Base-by-base conservation (phyloP, 768 basidiomycete species). In the Rhizopogon vinicolor region DNA sequence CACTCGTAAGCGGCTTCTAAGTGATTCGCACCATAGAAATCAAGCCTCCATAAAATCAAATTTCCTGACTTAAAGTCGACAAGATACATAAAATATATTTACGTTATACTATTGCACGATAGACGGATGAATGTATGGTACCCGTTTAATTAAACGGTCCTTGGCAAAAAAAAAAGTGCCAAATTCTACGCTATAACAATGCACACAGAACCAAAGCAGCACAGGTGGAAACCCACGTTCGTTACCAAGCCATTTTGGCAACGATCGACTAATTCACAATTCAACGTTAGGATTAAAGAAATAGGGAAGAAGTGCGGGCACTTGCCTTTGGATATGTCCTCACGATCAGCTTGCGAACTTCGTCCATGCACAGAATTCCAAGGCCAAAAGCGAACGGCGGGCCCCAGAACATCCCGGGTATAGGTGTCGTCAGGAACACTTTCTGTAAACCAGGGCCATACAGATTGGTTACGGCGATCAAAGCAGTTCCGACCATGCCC, bases 321-420 rank as follows among this genome's bases (percentile, higher is more conserved):
- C 65, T 61, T 48, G 76, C 77, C 55, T 74, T 72, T 9, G 78
- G 76, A 42, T 77, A 73, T 3, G 71, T 67, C 57, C 78, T 66
- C 33, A 78, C 78, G 12, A 79, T 57, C 48, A 77, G 56, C 62
- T 80, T 80, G 25, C 78, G 68, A 1, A 71, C 54, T 58, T 80
- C 79, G 50, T 80, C 78, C 44, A 78, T 59, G 5, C 62, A 62
- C 52, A 80, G 58, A 5, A 80, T 65, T 1, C 62, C 76, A 12
- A 74, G 43, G 2, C 75, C 79, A 39, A 79, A 77, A 2, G 64
- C 68, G 52, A 79, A 74, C 2, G 79, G 78, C 29, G 77, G 65
- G 13, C 75, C 69, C 79, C 79, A 80, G 63, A 78, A 80, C 72
- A 73, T 76, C 2, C 68, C 62, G 1, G 75, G 78, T 28, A 79